These are phyloP conservation scores for Suillus plorans DNA, from an alignment of 768 basidiomycete genomes.

Conservation along the genomic window DNA sequence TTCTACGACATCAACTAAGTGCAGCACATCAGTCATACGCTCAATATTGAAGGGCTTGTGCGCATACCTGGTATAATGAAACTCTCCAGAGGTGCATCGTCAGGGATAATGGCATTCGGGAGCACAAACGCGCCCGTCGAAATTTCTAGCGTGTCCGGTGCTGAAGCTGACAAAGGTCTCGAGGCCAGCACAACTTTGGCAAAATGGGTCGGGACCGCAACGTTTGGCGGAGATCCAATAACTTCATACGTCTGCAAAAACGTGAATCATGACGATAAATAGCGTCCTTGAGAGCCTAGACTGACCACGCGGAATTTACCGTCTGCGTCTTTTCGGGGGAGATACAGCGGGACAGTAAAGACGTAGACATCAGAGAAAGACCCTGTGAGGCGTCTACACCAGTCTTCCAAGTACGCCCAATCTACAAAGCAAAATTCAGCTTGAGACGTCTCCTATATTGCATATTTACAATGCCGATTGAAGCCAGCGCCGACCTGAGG, in stretches of 20 bases:
- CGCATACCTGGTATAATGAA: slow-evolving; percentile 80
- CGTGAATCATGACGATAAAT: neutral
- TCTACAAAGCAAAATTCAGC: slow-evolving; percentile 44
- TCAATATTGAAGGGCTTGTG: neutral
- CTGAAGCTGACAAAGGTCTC: slow-evolving; percentile 70
- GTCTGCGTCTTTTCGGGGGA: slow-evolving; percentile 80
- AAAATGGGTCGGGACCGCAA: slow-evolving; percentile 96
- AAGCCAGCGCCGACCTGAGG: slow-evolving; percentile 98
- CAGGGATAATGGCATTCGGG: slow-evolving; percentile 90
- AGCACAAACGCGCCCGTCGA: slow-evolving; percentile 93
- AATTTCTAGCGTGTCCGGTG: slow-evolving; percentile 70
- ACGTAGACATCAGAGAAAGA: slow-evolving; percentile 93
- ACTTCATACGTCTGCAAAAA: slow-evolving; percentile 80
- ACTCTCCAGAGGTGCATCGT: slow-evolving; percentile 73
- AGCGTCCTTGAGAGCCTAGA: slow-evolving; percentile 15
- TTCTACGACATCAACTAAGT: slow-evolving; percentile 87
- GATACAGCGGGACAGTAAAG: slow-evolving; percentile 96
- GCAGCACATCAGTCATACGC: slow-evolving; percentile 4
- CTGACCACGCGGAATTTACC: slow-evolving; percentile 95
- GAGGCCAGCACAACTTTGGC: slow-evolving; percentile 91
- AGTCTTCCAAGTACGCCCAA: slow-evolving; percentile 96
- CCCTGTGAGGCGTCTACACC: slow-evolving; percentile 88
- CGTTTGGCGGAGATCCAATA: slow-evolving; percentile 87
- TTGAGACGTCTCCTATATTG: neutral
- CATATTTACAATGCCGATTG: slow-evolving; percentile 85